Percentiles rank a stretch among this genome's conserved stretches.
Evolutionary conservation across 1,284 basidiomycete species (phyloP).

Genomic region (Chalciporus sp.): DNA sequence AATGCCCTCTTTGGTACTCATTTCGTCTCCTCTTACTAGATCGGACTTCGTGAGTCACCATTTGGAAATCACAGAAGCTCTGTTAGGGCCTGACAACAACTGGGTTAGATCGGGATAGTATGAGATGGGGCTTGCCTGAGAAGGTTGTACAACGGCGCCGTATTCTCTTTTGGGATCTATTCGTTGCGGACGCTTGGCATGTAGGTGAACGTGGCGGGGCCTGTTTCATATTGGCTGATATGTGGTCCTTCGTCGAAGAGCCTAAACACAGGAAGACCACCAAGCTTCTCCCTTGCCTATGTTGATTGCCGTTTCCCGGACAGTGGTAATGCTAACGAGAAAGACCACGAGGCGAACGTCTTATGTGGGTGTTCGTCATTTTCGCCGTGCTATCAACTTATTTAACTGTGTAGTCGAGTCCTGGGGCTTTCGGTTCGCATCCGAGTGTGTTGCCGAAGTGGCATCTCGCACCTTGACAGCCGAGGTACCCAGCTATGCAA

Average conservation of each 20-base stretch:
- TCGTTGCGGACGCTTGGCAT: conserved; percentile 53
- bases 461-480: conserved; percentile 63
- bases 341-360: conserved; percentile 21
- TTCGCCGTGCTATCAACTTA: neutral
- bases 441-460: conserved; percentile 67
- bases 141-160: conserved; percentile 57
- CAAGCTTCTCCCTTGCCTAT: conserved; percentile 58
- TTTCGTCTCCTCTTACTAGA: conserved; percentile 38
- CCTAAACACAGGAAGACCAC: conserved; percentile 64
- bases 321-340: conserved; percentile 34
- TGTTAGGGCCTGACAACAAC: conserved; percentile 14
- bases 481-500: conserved; percentile 62
- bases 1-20: conserved; percentile 11
- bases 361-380: conserved; percentile 26
- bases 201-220: conserved; percentile 31
- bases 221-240: conserved; percentile 10
- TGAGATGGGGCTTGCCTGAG: conserved; percentile 53
- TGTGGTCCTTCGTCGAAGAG: conserved; percentile 39
- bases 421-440: conserved; percentile 66
- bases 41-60: conserved; percentile 54
- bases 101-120: conserved; percentile 56
- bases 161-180: conserved; percentile 60
- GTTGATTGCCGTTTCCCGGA: conserved; percentile 58
- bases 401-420: conserved; percentile 46
- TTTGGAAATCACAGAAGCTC: conserved; percentile 12